A percentile compares a stretch with the other conserved stretches of the same genome.
phyloP scores from a whole-genome alignment of 106 monocot genomes.

The Iris macrosiphon region DNA sequence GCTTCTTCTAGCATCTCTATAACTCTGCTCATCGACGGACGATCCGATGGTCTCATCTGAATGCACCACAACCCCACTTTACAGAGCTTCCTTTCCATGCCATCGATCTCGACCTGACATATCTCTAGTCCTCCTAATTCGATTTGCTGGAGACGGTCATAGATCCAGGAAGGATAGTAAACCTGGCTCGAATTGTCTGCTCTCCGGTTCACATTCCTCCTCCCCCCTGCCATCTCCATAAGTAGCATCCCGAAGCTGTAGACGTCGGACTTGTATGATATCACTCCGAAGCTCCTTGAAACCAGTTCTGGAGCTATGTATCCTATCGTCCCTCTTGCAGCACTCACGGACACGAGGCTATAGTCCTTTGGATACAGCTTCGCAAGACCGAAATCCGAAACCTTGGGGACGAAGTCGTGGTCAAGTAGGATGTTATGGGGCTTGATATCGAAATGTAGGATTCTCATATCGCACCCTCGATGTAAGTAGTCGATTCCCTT shows the following conservation, averaged over 20 bases:
- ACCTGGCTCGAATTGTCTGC: neutral
- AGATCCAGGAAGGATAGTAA: conserved; percentile 1
- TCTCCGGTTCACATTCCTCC: conserved; percentile 8
- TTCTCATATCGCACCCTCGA: conserved; percentile 18
- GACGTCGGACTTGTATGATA: conserved; percentile 13
- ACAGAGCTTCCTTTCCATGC: conserved; percentile 9
- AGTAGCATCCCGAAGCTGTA: conserved; percentile 20
- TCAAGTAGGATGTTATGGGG: conserved; percentile 23
- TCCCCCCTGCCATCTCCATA: conserved; percentile 11
- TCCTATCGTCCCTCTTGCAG: conserved; percentile 17
- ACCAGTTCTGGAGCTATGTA: conserved; percentile 20
- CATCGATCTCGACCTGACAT: too few species aligned
- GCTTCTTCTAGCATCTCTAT: conserved; percentile 14
- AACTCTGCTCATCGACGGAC: conserved; percentile 12
- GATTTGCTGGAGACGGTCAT: neutral
- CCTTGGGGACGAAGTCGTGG: conserved; percentile 10
- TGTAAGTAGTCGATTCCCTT: conserved; percentile 21
- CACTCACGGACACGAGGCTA: conserved; percentile 7
- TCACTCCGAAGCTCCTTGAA: conserved; percentile 14
- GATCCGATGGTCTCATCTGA: conserved; percentile 1
- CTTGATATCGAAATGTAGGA: conserved; percentile 28
- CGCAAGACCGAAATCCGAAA: conserved; percentile 24
- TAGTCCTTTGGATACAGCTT: conserved; percentile 12
- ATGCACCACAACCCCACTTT: conserved; percentile 21
- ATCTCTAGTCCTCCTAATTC: neutral